Conservation (phyloP, 2,329 filamentous ascomycete genomes). For the Trichoderma sp. region DNA sequence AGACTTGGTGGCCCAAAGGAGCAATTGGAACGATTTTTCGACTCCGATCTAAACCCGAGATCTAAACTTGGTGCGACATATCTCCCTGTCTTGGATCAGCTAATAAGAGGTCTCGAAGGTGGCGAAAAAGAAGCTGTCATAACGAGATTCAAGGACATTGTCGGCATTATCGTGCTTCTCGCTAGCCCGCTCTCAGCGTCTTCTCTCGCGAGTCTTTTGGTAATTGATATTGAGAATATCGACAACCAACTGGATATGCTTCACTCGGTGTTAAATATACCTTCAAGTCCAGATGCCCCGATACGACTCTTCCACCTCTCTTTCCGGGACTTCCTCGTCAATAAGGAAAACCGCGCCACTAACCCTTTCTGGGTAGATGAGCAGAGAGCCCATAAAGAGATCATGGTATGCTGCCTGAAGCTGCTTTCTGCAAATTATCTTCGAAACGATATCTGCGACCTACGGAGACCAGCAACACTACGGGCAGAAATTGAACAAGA, state of each 20-base stretch:
- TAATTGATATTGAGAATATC: not conserved
- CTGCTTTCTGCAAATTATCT: not conserved
- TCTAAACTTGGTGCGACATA: not conserved
- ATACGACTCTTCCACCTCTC: not conserved
- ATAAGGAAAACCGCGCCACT: not conserved
- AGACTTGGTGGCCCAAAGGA: not conserved
- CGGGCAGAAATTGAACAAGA: not conserved
- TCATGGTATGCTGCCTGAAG: not conserved
- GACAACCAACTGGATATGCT: not conserved
- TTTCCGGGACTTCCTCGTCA: not conserved
- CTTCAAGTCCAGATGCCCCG: not conserved
- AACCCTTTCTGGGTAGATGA: not conserved
- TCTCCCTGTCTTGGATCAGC: not conserved
- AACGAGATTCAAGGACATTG: not conserved
- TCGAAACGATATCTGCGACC: not conserved
- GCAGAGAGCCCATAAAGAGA: not conserved
- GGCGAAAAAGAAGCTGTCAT: not conserved
- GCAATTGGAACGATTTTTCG: not conserved
- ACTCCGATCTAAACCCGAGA: not conserved
- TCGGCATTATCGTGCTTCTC: not conserved
- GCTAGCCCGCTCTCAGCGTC: not conserved
- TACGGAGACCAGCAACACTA: not conserved
- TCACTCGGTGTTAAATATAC: not conserved
- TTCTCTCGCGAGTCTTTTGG: not conserved
- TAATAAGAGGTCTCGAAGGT: not conserved